Evolutionary conservation across 116 monocot species (phyloP).

Genomic region (Papilionanthe hybrid): DNA sequence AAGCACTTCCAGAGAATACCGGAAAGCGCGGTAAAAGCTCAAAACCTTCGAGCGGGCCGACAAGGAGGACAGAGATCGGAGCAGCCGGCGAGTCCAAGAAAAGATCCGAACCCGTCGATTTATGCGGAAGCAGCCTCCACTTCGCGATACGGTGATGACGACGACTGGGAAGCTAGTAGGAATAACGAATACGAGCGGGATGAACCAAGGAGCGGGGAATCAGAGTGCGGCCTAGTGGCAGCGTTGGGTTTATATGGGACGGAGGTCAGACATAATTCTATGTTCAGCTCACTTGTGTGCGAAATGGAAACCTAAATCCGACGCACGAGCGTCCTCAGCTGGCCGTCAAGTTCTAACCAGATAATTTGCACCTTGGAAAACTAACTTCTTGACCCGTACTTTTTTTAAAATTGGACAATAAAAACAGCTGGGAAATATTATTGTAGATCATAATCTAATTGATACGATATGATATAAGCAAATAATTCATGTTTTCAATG

Average conservation of each 20-base stretch:
- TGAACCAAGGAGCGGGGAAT: not conserved
- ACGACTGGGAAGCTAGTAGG: not conserved
- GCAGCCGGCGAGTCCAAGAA: not conserved
- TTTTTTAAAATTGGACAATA: too few relatives aligned
- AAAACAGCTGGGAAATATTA: too few relatives aligned
- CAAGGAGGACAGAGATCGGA: not conserved
- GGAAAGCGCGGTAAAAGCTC: not conserved
- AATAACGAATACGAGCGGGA: not conserved
- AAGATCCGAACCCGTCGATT: not conserved
- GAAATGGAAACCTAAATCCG: slow-evolving; percentile 15
- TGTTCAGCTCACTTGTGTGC: not conserved
- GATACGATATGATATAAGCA: too few relatives aligned
- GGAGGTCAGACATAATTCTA: not conserved
- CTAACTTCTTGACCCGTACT: not conserved
- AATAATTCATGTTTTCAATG: too few relatives aligned
- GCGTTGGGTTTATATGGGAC: not conserved
- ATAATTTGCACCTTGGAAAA: not conserved
- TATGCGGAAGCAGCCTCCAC: not conserved
- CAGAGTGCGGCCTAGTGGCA: not conserved
- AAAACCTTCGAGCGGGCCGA: not conserved
- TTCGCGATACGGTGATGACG: not conserved
- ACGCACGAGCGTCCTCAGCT: not conserved
- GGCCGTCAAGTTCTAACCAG: not conserved
- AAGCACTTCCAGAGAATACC: not conserved
- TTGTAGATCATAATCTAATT: too few relatives aligned